Evolutionary conservation across 2,329 filamentous ascomycete species (phyloP).

Genomic region (Arthrobotrys pseudoclavata): DNA sequence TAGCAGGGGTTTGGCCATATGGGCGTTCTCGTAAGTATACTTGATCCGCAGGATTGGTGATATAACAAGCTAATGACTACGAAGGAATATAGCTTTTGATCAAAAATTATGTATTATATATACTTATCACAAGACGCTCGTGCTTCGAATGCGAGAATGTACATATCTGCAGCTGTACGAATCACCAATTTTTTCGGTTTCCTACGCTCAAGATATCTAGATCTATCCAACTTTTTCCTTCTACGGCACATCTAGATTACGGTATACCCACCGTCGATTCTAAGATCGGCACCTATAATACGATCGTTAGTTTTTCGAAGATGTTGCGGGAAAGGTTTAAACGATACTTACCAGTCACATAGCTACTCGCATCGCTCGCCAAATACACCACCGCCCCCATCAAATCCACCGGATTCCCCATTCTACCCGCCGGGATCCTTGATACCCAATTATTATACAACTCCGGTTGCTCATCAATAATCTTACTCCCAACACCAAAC

Average conservation of each 20-base stretch:
- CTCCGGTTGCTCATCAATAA: constrained; percentile 91
- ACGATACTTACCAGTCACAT: constrained; percentile 74
- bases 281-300: constrained; percentile 76
- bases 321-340: constrained; percentile 15
- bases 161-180: constrained; percentile 29
- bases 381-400: constrained; percentile 94
- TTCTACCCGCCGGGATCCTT: constrained; percentile 91
- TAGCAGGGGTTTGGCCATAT: not conserved
- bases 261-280: constrained; percentile 92
- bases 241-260: constrained; percentile 69
- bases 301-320: not conserved
- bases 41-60: not conserved
- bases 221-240: not conserved
- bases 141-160: constrained; percentile 33
- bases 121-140: constrained; percentile 23
- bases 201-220: not conserved
- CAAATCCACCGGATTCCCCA: constrained; percentile 90
- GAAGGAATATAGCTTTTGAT: not conserved
- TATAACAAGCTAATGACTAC: not conserved
- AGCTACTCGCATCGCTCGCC: constrained; percentile 81
- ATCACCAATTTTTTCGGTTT: constrained; percentile 10
- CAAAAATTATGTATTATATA: constrained; percentile 39
- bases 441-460: constrained; percentile 91
- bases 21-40: not conserved
- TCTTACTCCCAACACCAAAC: constrained; percentile 66